phyloP scores from a whole-genome alignment of 2,329 filamentous ascomycete species.

The Xylaria sp. region DNA sequence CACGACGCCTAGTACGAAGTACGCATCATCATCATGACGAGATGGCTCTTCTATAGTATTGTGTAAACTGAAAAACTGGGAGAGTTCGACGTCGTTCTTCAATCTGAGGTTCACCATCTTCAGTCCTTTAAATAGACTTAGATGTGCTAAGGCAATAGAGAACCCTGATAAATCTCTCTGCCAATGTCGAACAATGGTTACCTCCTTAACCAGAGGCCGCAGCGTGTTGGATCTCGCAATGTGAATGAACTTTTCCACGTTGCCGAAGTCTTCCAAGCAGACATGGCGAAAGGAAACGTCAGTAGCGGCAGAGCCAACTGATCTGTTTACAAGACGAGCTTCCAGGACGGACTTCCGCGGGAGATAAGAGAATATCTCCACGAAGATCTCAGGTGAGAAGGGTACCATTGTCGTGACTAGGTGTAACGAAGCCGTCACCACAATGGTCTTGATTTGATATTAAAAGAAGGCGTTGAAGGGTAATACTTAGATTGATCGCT shows the following conservation, averaged over 20 bases:
- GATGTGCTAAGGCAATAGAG: conserved; percentile 1
- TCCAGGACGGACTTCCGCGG: background rate
- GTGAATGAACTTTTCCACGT: background rate
- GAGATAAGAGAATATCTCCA: background rate
- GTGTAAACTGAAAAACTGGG: too few species aligned
- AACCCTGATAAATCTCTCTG: background rate
- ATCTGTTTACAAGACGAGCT: conserved; percentile 6
- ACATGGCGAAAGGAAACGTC: conserved; percentile 5
- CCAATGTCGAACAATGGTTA: conserved; percentile 8
- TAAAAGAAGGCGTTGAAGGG: too few species aligned
- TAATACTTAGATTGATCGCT: too few species aligned
- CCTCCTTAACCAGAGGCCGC: conserved; percentile 5
- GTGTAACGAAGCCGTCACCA: too few species aligned
- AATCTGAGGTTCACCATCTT: conserved; percentile 4
- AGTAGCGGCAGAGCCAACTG: conserved; percentile 1
- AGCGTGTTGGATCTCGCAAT: conserved; percentile 3
- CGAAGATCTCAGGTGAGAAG: background rate
- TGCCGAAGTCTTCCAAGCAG: background rate
- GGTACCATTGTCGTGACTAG: background rate
- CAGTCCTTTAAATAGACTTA: conserved; percentile 1
- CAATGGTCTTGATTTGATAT: too few species aligned
- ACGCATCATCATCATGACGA: background rate
- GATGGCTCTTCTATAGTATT: too few species aligned
- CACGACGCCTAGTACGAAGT: background rate
- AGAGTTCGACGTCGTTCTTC: background rate